phyloP scores from a whole-genome alignment of 768 basidiomycete genomes.

The Amanita pseudoporphyria region DNA sequence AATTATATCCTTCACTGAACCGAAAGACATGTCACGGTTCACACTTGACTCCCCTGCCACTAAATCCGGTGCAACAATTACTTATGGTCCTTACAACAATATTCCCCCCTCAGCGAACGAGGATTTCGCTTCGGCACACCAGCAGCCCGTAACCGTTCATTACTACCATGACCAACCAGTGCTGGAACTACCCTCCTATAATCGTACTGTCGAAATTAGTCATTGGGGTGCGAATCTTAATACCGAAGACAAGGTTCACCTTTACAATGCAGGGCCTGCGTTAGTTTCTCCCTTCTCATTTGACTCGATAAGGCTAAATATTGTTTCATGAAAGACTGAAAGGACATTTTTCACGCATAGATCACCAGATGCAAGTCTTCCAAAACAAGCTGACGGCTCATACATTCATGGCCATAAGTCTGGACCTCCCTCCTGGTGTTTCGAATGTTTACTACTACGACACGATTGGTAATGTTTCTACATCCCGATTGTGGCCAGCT shows the following conservation, averaged over 20 bases:
- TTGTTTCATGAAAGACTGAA: constrained; percentile 51
- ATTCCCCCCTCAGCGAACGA: constrained; percentile 53
- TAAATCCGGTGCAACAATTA: constrained; percentile 72
- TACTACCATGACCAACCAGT: constrained; percentile 81
- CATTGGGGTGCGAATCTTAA: constrained; percentile 97
- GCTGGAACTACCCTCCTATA: constrained; percentile 61
- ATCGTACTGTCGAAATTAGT: constrained; percentile 80
- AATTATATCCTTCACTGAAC: constrained; percentile 64
- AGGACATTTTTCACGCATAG: constrained; percentile 90
- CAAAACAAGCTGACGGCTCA: constrained; percentile 60
- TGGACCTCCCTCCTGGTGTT: constrained; percentile 78
- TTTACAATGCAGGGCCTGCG: constrained; percentile 89
- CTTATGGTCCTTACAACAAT: constrained; percentile 82
- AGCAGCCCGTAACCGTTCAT: constrained; percentile 64
- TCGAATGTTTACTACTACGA: constrained; percentile 86
- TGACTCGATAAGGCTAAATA: constrained; percentile 5
- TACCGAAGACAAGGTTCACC: constrained; percentile 75
- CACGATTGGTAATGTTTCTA: constrained; percentile 92
- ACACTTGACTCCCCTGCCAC: constrained; percentile 50
- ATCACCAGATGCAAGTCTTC: constrained; percentile 71
- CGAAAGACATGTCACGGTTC: constrained; percentile 49
- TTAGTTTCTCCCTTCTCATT: constrained; percentile 30
- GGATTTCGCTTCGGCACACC: constrained; percentile 48
- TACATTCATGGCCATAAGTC: constrained; percentile 59
- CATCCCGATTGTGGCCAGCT: constrained; percentile 69